A percentile compares a stretch with the other conserved stretches of the same genome.
Evolutionary conservation across 495 filamentous ascomycete genomes (phyloP).

Genomic region (Baudoinia panamericana): DNA sequence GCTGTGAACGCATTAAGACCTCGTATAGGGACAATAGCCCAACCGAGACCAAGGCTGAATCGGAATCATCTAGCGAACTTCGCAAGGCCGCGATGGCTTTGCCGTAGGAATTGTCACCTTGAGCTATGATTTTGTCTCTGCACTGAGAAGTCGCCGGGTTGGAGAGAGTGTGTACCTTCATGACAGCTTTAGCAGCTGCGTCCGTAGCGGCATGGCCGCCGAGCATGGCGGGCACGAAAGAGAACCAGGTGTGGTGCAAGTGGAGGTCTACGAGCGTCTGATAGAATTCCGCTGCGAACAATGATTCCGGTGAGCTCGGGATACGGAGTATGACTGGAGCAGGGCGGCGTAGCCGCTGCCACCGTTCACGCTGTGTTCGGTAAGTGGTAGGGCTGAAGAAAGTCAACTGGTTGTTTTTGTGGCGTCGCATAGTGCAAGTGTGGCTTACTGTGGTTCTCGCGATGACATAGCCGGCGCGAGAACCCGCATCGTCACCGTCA

Average conservation of each 20-base stretch:
- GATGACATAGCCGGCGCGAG: too few relatives aligned
- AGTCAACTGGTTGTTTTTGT: too few relatives aligned
- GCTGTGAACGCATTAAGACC: background rate
- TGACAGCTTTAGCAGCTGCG: background rate
- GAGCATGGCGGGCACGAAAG: slow-evolving; percentile 6
- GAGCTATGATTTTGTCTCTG: too few relatives aligned
- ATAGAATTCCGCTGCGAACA: background rate
- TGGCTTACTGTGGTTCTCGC: too few relatives aligned
- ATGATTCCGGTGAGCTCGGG: background rate
- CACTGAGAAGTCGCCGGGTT: background rate
- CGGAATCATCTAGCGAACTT: background rate
- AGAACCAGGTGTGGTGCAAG: background rate
- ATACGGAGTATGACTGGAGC: background rate
- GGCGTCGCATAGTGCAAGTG: too few relatives aligned
- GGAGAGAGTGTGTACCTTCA: background rate
- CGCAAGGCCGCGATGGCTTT: background rate
- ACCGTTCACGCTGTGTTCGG: too few relatives aligned
- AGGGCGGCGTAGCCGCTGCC: too few relatives aligned
- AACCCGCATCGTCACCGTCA: too few relatives aligned
- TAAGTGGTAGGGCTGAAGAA: too few relatives aligned
- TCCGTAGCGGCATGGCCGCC: background rate
- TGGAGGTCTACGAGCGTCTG: background rate
- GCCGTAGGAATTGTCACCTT: background rate
- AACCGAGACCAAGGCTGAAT: slow-evolving; percentile 1
- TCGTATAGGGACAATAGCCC: slow-evolving; percentile 4